Base-by-base conservation (phyloP, 257 asterid genomes). In the Henckelia pumila region DNA sequence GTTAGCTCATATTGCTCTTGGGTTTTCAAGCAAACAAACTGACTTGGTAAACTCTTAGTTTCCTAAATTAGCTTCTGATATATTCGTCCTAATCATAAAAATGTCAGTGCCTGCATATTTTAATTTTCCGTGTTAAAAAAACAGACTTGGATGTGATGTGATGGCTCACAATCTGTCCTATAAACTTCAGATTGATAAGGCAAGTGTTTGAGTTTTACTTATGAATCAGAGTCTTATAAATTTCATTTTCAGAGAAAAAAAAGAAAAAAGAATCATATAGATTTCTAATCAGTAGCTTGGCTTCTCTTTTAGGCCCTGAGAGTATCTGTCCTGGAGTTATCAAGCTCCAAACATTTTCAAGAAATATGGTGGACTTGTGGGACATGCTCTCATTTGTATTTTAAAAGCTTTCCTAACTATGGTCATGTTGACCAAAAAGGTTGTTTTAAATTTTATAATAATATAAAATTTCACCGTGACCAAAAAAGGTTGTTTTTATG, bases 1-100 rank as follows among this genome's bases (percentile, higher is more conserved):
- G 76, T 75, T 87, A 76, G 97, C 98, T 69, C 95, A 94, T 73
- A 79, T 94, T 71, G 95, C 99, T 75, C 85, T 88, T 73, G 98
- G 99, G 66, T 84, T 94, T 84, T 85, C 99, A 67, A 85, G 95
- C 89, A 88, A 79, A 80, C 95, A 88, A 80, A 76, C 69, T 63
- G 88, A 81, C 67, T 75, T 88, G 96, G 99, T 94, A 86, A 85
- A 68, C 68, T 68, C 60, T 24, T 9, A 53, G 24, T 26, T 56
- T 25, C 22, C 32, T 44, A 16, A 26, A 32, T 33, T 33, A 56
- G 47, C 28, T 69, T 67, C 61, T 61, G 32, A 59, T 23, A 44
- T 63, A 22, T 52, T 17, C 1, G 52, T 37, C 60, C 26, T 33
- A 29, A 10, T n/a, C 21, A 14, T 44, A 32, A 44, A 69, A 37